These are phyloP conservation scores for Amanita pallidorosea DNA, from an alignment of 768 basidiomycete species.

Conservation along the genomic window DNA sequence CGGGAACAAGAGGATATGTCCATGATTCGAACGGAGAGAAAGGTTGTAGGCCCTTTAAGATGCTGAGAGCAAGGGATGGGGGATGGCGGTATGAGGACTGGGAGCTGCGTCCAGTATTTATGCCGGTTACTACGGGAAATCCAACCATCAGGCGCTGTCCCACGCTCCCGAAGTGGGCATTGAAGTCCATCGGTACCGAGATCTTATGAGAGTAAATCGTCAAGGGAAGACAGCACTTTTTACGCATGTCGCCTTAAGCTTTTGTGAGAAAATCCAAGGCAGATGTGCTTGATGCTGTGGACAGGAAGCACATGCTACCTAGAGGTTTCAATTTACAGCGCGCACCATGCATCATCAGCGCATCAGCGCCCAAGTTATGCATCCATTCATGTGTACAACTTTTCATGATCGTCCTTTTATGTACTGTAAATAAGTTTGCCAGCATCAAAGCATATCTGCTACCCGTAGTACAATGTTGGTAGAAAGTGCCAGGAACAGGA, in stretches of 20 bases:
- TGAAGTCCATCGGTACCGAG: not conserved
- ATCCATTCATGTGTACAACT: not conserved
- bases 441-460: conserved; percentile 32
- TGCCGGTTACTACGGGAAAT: conserved; percentile 5
- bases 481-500: conserved; percentile 58
- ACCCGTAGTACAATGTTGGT: conserved; percentile 68
- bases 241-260: not conserved
- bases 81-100: not conserved
- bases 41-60: not conserved
- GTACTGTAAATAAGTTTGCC: not conserved
- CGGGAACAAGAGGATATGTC: not conserved
- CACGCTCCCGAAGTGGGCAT: not conserved
- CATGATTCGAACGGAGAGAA: not conserved
- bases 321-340: not conserved
- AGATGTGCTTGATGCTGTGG: not conserved
- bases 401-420: not conserved
- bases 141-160: not conserved
- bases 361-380: not conserved
- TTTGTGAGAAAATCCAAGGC: not conserved
- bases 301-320: not conserved
- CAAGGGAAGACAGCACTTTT: not conserved
- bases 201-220: not conserved
- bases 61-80: not conserved
- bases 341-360: not conserved
- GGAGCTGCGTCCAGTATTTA: conserved; percentile 1